Percentiles rank a stretch among this genome's conserved stretches.
Evolutionary conservation across 345 rosid species (phyloP).

Genomic region (Eucalyptus albens): DNA sequence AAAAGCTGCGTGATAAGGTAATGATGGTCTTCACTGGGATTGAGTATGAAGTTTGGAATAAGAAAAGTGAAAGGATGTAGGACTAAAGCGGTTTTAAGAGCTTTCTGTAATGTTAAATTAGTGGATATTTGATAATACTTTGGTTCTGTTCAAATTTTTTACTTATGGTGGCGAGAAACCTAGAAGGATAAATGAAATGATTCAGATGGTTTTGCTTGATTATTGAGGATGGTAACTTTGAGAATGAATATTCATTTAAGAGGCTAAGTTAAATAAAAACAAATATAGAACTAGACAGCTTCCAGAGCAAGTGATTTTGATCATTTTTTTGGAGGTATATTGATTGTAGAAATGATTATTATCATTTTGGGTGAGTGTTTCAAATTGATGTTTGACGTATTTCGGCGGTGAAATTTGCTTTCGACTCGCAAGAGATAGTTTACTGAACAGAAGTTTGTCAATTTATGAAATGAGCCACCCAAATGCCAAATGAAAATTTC

Average conservation of each 20-base stretch:
- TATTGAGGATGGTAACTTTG: not conserved
- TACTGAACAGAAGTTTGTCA: not conserved
- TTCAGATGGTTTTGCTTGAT: not conserved
- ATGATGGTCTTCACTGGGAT: too few species aligned
- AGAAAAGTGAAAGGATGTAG: not conserved
- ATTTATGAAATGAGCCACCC: not conserved
- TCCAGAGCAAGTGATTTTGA: not conserved
- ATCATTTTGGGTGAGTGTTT: not conserved
- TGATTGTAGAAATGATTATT: too few species aligned
- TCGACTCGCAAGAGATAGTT: not conserved
- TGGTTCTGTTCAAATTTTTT: not conserved
- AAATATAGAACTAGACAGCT: not conserved
- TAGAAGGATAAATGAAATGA: not conserved
- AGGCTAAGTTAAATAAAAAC: not conserved
- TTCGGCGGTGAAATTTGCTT: not conserved
- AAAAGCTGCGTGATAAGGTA: not conserved
- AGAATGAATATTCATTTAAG: not conserved
- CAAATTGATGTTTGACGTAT: not conserved
- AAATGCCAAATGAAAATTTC: not conserved
- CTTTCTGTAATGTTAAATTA: not conserved
- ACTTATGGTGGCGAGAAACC: not conserved
- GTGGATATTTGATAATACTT: not conserved
- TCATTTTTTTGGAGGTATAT: not conserved
- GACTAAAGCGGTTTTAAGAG: not conserved
- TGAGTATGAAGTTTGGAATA: too few species aligned